Base-by-base conservation (phyloP, 371 early-diverging fungal genomes). In the Haplosporangium sp. region DNA sequence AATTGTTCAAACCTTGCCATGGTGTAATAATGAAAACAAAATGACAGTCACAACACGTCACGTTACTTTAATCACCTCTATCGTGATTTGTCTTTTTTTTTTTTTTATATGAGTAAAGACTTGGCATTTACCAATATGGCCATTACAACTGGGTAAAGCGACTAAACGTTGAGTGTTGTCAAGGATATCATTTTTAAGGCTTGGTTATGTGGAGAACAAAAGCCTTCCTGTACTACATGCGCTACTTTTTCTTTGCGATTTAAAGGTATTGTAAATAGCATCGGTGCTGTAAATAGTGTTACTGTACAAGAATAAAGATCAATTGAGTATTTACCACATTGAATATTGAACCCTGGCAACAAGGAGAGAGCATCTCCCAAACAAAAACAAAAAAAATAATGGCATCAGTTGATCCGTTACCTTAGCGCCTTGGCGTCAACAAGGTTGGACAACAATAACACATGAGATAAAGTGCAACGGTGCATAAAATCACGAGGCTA, bases 1-100 rank as follows among this genome's bases (percentile, higher is more conserved):
- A 27, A 27, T 27, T 27, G 27, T 27, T 27, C 27, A 27, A 27
- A 27, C 27, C 27, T 27, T 27, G 27, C 27, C 27, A 27, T 27
- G 27, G 27, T 27, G 27, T n/a, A 55, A 34, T 59, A n/a, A 58
- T 34, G 57, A 59, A 59, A 39, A 59, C 59, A 40, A 39, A n/a
- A 59, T 3, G 27, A 40, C 59, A 59, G 59, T 59, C 60, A 39
- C 39, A 40, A 39, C 60, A 59, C 60, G 60, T 59, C 39, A 59
- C 59, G 27, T 27, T 27, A 27, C 27, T 27, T 27, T 27, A 27
- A 27, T 27, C 27, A 27, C 27, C 27, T 27, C 27, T 37, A 17
- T 13, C 48, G 13, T 27, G 5, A 56, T 56, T 37, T 56, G 2
- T 11, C 19, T 53, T 11, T 53, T 53, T 34, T 35, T 35, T 56